Evolutionary conservation across 2,329 filamentous ascomycete species (phyloP).

Genomic region (Claviceps maximensis): DNA sequence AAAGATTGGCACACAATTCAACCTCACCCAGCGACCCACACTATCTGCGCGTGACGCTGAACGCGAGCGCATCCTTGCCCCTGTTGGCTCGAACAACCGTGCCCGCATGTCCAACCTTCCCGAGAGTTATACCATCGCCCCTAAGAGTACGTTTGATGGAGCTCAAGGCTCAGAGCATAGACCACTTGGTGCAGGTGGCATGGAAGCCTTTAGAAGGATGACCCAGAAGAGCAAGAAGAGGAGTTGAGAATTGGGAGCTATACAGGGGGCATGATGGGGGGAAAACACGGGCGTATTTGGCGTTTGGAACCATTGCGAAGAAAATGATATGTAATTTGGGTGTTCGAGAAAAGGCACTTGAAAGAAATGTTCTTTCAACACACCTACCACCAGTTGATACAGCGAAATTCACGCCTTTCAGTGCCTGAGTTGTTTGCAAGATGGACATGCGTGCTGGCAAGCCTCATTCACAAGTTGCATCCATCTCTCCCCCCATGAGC

Average conservation of each 20-base stretch:
- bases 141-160: constrained; percentile 48
- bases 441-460: not conserved
- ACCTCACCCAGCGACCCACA: constrained; percentile 35
- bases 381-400: not conserved
- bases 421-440: not conserved
- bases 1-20: constrained; percentile 34
- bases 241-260: constrained; percentile 5
- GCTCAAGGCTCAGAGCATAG: constrained; percentile 37
- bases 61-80: constrained; percentile 44
- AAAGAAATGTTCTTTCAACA: not conserved
- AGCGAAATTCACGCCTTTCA: no score
- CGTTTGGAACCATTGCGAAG: not conserved
- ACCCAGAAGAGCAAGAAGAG: constrained; percentile 49
- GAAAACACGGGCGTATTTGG: not conserved
- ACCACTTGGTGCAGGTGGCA: constrained; percentile 48
- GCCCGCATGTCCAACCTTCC: constrained; percentile 42
- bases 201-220: constrained; percentile 54
- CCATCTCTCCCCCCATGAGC: no score
- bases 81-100: constrained; percentile 40
- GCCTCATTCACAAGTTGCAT: not conserved
- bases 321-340: not conserved
- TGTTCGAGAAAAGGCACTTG: not conserved
- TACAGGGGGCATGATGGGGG: not conserved
- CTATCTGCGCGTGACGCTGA: constrained; percentile 34
- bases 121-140: constrained; percentile 45